These are phyloP conservation scores for Nicotiana otophora DNA, from an alignment of 257 asterid genomes.

Conservation along the genomic window DNA sequence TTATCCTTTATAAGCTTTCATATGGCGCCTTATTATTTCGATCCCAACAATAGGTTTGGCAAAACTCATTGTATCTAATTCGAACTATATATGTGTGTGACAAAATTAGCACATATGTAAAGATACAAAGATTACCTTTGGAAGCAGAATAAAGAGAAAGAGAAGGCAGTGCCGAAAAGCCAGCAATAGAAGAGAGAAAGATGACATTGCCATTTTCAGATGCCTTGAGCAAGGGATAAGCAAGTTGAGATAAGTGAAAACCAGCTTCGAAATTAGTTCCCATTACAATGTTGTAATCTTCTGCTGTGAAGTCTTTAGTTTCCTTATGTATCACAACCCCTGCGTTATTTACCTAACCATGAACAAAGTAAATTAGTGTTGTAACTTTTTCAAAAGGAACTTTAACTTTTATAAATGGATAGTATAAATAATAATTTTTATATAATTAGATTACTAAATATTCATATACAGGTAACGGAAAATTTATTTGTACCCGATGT, in stretches of 20 bases:
- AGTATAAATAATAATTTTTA: too few species aligned
- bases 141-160: constrained; percentile 32
- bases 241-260: constrained; percentile 38
- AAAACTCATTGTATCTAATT: too few species aligned
- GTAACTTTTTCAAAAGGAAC: too few species aligned
- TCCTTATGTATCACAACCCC: neutral
- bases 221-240: constrained; percentile 39
- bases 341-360: neutral
- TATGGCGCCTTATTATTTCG: too few species aligned
- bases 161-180: constrained; percentile 24
- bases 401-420: too few species aligned
- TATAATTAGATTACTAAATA: too few species aligned
- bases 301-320: neutral
- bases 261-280: constrained; percentile 44
- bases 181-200: constrained; percentile 42
- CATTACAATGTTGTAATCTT: constrained; percentile 27
- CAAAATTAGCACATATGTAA: too few species aligned
- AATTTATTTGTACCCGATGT: too few species aligned
- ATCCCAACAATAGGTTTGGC: too few species aligned
- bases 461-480: too few species aligned
- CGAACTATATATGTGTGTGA: too few species aligned
- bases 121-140: constrained; percentile 24
- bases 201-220: constrained; percentile 40
- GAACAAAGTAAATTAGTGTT: neutral
- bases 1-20: too few species aligned